Conservation (phyloP, 306 rosid genomes). For the Quercus glauca region DNA sequence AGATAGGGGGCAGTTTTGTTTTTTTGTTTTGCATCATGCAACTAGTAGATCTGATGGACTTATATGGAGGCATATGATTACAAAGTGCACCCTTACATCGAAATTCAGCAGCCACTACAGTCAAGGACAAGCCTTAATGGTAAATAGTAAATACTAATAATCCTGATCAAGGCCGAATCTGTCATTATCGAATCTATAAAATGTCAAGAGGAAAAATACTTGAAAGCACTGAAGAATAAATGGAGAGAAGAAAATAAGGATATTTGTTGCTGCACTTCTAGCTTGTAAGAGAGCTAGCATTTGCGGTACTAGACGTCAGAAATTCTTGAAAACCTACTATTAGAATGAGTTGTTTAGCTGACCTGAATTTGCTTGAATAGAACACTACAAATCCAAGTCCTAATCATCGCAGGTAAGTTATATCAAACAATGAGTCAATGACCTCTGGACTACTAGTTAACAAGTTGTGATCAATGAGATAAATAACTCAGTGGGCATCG, state of each 20-base stretch:
- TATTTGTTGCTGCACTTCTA: too few relatives aligned
- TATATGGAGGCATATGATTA: too few relatives aligned
- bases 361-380: neutral
- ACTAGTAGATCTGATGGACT: too few relatives aligned
- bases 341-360: neutral
- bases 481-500: conserved; percentile 24
- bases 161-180: neutral
- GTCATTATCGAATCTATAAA: conserved; percentile 32
- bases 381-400: neutral
- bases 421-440: neutral
- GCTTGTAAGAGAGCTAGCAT: too few relatives aligned
- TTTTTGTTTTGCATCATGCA: too few relatives aligned
- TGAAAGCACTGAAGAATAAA: conserved; percentile 21
- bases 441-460: neutral
- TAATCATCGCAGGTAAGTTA: neutral
- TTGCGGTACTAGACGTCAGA: too few relatives aligned
- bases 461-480: neutral
- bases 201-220: conserved; percentile 28
- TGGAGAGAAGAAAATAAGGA: neutral
- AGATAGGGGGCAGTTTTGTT: too few relatives aligned
- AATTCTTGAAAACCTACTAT: too few relatives aligned
- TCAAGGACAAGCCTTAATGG: too few relatives aligned
- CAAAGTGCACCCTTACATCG: too few relatives aligned
- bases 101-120: too few relatives aligned
- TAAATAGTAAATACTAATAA: too few relatives aligned